Evolutionary conservation across 2,329 filamentous ascomycete genomes (phyloP).

Genomic region (Fusarium sororula): DNA sequence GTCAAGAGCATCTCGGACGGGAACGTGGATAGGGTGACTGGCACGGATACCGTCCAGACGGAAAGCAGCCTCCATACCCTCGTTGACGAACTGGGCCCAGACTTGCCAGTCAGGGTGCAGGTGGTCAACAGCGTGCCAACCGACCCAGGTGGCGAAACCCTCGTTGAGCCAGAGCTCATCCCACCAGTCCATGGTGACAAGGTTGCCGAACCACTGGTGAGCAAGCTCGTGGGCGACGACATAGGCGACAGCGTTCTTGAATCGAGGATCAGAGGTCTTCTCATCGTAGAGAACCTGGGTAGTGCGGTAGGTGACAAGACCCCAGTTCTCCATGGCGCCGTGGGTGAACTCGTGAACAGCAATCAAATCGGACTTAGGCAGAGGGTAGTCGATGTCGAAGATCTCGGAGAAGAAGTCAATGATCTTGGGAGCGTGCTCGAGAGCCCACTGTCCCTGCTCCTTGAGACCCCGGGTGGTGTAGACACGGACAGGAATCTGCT

Average conservation of each 20-base stretch:
- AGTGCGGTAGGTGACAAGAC: conserved; percentile 93
- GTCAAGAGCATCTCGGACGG: conserved; percentile 90
- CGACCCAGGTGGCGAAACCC: conserved; percentile 98
- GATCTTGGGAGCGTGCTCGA: conserved; percentile 90
- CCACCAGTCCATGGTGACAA: conserved; percentile 98
- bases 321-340: conserved; percentile 96
- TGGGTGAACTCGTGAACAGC: conserved; percentile 92
- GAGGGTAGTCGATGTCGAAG: conserved; percentile 91
- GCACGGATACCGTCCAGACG: conserved; percentile 88
- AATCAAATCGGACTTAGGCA: conserved; percentile 90
- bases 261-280: conserved; percentile 86
- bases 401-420: conserved; percentile 97
- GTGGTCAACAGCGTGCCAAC: conserved; percentile 90
- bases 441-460: conserved; percentile 87
- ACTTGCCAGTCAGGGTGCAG: conserved; percentile 97
- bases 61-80: conserved; percentile 92
- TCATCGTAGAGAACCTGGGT: conserved; percentile 97
- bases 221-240: conserved; percentile 98
- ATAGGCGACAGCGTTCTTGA: conserved; percentile 94
- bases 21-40: conserved; percentile 95
- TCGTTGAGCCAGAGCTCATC: conserved; percentile 94
- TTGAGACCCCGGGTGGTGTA: conserved; percentile 96
- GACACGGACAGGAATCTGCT: conserved; percentile 89
- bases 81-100: conserved; percentile 96
- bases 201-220: conserved; percentile 95